These are phyloP conservation scores for Thelephora aurantiotincta DNA, from an alignment of 768 basidiomycete genomes.

Conservation along the genomic window DNA sequence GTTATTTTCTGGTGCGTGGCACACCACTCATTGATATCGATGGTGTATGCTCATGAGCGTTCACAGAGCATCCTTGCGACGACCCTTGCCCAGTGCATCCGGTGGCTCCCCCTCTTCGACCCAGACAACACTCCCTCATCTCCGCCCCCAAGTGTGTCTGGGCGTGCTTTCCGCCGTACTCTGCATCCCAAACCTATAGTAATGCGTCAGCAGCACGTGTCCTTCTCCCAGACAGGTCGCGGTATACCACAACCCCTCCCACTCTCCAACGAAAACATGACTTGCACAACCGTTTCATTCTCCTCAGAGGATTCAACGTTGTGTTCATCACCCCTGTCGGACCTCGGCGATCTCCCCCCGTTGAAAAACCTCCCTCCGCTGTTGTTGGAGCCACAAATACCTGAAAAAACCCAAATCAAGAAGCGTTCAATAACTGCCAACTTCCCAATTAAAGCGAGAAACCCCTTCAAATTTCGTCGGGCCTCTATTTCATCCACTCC, in stretches of 20 bases:
- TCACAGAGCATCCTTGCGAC: neutral
- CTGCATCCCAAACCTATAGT: neutral
- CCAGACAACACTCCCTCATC: neutral
- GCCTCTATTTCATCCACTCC: neutral
- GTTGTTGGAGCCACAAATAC: neutral
- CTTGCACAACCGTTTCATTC: neutral
- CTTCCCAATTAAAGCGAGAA: neutral
- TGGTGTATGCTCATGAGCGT: neutral
- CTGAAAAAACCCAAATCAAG: neutral
- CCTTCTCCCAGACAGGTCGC: neutral
- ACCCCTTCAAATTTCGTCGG: neutral
- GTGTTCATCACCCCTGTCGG: neutral
- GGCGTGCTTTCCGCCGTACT: neutral
- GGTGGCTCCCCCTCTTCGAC: neutral
- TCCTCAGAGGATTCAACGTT: neutral
- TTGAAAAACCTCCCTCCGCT: neutral
- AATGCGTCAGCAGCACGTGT: neutral
- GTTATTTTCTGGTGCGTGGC: neutral
- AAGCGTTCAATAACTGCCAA: neutral
- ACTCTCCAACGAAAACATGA: too few relatives aligned
- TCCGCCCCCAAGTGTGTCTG: neutral
- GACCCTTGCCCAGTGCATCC: neutral
- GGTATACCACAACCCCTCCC: neutral
- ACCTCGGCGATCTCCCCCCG: neutral
- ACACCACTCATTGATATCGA: neutral